Evolutionary conservation across 345 rosid species (phyloP).

Genomic region (Raphanus sativus): DNA sequence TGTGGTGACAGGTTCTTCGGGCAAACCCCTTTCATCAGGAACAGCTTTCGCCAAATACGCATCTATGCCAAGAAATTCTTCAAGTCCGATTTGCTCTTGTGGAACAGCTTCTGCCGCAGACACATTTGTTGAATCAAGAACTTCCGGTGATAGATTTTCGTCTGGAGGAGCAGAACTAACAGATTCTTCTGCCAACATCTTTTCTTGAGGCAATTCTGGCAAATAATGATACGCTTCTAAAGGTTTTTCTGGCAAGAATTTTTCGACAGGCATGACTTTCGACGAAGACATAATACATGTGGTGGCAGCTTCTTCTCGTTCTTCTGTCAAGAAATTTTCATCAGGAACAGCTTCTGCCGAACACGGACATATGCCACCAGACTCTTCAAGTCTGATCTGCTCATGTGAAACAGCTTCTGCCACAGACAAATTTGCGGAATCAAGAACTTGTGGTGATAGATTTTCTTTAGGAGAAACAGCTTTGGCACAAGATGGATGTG

Average conservation of each 20-base stretch:
- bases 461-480: conserved; percentile 1
- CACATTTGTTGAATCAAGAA: conserved; percentile 11
- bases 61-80: conserved; percentile 2
- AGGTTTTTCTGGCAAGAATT: conserved; percentile 6
- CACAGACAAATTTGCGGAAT: not conserved
- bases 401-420: not conserved
- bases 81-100: conserved; percentile 8
- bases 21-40: conserved; percentile 17
- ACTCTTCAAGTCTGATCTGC: not conserved
- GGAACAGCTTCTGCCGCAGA: conserved; percentile 17
- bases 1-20: not conserved
- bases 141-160: conserved; percentile 9
- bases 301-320: not conserved
- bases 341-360: not conserved
- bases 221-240: conserved; percentile 9
- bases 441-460: conserved; percentile 5
- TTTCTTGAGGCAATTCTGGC: conserved; percentile 24
- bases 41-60: not conserved
- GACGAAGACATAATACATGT: not conserved
- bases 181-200: conserved; percentile 11
- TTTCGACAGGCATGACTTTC: conserved; percentile 2
- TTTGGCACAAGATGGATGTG: conserved; percentile 11
- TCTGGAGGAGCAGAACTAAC: conserved; percentile 13
- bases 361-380: not conserved
- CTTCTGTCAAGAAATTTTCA: not conserved